Conservation (phyloP, 208 protist genomes). For the Herpetomonas muscarum region DNA sequence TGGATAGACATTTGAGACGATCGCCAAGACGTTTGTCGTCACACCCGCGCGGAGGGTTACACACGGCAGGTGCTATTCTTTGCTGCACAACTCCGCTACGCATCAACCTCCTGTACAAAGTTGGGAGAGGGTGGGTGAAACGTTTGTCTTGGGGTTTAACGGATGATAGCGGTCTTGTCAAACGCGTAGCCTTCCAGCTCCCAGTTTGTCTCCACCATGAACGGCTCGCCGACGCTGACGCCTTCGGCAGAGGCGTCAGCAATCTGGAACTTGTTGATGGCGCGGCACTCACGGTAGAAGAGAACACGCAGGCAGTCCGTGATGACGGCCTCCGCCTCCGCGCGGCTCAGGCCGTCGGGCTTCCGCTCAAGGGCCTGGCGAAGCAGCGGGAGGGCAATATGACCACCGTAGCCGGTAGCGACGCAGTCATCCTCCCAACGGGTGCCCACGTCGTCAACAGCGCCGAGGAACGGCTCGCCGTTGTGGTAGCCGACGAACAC, state of each 20-base stretch:
- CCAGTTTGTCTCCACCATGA: conserved; percentile 94
- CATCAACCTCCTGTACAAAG: not conserved
- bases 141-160: conserved; percentile 14
- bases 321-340: conserved; percentile 85
- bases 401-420: conserved; percentile 93
- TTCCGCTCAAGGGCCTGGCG: conserved; percentile 83
- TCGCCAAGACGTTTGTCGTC: too few relatives aligned
- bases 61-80: too few relatives aligned
- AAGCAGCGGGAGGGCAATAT: conserved; percentile 95
- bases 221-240: conserved; percentile 88
- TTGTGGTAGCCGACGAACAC: conserved; percentile 91
- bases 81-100: too few relatives aligned
- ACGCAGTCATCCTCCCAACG: conserved; percentile 91
- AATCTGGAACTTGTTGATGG: conserved; percentile 95
- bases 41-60: too few relatives aligned
- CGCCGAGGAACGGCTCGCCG: conserved; percentile 92
- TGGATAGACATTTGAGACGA: too few relatives aligned
- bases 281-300: conserved; percentile 96
- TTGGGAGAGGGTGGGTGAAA: too few relatives aligned
- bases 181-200: conserved; percentile 83
- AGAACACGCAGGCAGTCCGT: conserved; percentile 93
- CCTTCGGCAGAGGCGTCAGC: conserved; percentile 64
- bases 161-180: conserved; percentile 86
- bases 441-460: conserved; percentile 94
- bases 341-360: conserved; percentile 70